These are phyloP conservation scores for Boletus tylopilopsis DNA, from an alignment of 768 basidiomycete genomes.

Conservation along the genomic window DNA sequence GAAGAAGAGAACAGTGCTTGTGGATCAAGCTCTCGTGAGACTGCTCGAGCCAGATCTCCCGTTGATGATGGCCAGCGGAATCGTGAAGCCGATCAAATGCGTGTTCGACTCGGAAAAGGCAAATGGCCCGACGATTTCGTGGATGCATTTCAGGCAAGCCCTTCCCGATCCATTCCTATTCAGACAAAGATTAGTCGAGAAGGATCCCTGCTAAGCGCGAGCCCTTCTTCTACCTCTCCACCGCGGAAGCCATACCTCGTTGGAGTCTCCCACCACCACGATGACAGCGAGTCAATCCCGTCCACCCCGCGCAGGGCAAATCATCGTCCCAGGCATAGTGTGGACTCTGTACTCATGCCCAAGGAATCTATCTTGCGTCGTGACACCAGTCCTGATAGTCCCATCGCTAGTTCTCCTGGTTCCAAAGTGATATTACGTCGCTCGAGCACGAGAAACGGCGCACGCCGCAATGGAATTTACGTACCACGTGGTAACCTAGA, in stretches of 20 bases:
- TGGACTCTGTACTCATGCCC: constrained; percentile 51
- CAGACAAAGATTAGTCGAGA: constrained; percentile 17
- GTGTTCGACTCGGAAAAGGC: constrained; percentile 65
- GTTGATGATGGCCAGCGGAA: constrained; percentile 20
- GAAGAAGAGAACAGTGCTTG: constrained; percentile 57
- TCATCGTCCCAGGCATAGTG: constrained; percentile 62
- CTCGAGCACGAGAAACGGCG: constrained; percentile 50
- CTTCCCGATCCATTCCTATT: constrained; percentile 31
- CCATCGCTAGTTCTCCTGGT: constrained; percentile 31
- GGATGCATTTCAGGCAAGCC: constrained; percentile 45
- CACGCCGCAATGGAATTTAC: constrained; percentile 46
- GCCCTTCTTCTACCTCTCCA: constrained; percentile 42
- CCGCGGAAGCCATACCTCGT: constrained; percentile 58
- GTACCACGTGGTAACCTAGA: constrained; percentile 38
- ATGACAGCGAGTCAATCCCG: constrained; percentile 42
- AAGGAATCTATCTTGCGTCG: constrained; percentile 46
- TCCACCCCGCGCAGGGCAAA: constrained; percentile 47
- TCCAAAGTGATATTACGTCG: constrained; percentile 52
- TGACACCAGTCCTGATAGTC: constrained; percentile 59
- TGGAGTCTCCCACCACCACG: constrained; percentile 41
- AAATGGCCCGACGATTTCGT: constrained; percentile 85
- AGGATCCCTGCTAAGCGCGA: constrained; percentile 19
- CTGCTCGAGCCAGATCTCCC: constrained; percentile 19
- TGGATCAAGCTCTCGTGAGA: constrained; percentile 41
- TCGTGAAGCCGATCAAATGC: constrained; percentile 30